Conservation (phyloP, 148 eudicot genomes). For the Amaranthus palmeri region DNA sequence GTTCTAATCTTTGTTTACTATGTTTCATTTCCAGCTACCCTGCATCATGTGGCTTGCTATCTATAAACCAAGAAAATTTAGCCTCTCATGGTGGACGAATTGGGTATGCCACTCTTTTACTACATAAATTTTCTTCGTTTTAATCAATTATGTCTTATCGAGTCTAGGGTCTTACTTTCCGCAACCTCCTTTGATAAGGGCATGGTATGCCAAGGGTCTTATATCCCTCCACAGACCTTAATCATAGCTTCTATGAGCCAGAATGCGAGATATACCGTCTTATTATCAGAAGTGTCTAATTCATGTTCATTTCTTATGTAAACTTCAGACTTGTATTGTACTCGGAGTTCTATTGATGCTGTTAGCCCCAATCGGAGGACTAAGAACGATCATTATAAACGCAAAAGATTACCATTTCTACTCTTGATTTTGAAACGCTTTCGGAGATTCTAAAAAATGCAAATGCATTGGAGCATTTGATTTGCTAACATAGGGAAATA, state of each 20-base stretch:
- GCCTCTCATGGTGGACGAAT: constrained; percentile 32
- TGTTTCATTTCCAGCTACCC: constrained; percentile 26
- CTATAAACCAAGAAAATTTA: constrained; percentile 30
- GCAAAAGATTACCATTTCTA: constrained; percentile 31
- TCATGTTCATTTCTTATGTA: constrained; percentile 1
- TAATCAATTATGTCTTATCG: too few species aligned
- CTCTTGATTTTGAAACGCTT: neutral
- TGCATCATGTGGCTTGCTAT: constrained; percentile 39
- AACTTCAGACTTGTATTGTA: constrained; percentile 30
- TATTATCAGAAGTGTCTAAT: neutral
- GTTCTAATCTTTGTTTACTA: neutral
- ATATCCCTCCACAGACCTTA: too few species aligned
- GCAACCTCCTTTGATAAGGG: too few species aligned
- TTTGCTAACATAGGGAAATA: neutral
- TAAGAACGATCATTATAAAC: constrained; percentile 24
- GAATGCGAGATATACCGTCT: too few species aligned
- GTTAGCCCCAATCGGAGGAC: constrained; percentile 37
- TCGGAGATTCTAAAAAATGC: too few species aligned
- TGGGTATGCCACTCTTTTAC: constrained; percentile 26
- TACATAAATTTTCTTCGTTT: too few species aligned
- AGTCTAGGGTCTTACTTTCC: too few species aligned
- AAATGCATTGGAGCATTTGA: neutral
- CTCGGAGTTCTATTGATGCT: constrained; percentile 34
- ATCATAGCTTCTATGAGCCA: too few species aligned
- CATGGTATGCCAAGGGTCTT: too few species aligned